phyloP scores from a whole-genome alignment of 73 alveolate species.

The Uronychia binucleata region DNA sequence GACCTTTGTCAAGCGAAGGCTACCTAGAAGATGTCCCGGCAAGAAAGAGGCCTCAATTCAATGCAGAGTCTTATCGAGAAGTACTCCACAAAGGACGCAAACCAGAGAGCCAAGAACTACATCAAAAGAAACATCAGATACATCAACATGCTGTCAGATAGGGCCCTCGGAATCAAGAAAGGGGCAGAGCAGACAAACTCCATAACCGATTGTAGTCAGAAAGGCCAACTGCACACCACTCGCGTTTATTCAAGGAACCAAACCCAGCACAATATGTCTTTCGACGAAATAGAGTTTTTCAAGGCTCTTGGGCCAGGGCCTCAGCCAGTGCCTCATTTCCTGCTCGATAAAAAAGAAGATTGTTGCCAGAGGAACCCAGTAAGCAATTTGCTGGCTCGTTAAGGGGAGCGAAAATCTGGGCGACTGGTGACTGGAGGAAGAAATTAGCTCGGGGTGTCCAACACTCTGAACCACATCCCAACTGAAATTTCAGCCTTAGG shows the following conservation, averaged over 20 bases:
- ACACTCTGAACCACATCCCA: not conserved
- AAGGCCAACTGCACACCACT: not conserved
- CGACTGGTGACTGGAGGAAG: not conserved
- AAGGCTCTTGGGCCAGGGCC: not conserved
- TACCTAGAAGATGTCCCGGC: no score
- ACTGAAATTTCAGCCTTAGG: not conserved
- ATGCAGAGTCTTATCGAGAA: not conserved
- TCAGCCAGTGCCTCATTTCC: not conserved
- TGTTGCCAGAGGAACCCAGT: not conserved
- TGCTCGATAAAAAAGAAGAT: not conserved
- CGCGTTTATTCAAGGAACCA: not conserved
- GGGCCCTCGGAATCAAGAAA: not conserved
- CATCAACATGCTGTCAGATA: not conserved
- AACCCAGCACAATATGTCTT: not conserved
- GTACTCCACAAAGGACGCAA: not conserved
- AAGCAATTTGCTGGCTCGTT: not conserved
- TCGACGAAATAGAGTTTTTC: not conserved
- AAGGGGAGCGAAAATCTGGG: not conserved
- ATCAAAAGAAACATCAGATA: not conserved
- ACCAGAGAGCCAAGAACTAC: not conserved
- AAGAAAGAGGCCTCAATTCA: no score
- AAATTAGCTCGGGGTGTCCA: no score
- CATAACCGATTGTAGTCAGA: no score
- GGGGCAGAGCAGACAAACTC: not conserved
- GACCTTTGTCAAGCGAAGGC: not conserved